These are phyloP conservation scores for Pythium graminicola DNA, from an alignment of 352 stramenopile species.

Conservation along the genomic window DNA sequence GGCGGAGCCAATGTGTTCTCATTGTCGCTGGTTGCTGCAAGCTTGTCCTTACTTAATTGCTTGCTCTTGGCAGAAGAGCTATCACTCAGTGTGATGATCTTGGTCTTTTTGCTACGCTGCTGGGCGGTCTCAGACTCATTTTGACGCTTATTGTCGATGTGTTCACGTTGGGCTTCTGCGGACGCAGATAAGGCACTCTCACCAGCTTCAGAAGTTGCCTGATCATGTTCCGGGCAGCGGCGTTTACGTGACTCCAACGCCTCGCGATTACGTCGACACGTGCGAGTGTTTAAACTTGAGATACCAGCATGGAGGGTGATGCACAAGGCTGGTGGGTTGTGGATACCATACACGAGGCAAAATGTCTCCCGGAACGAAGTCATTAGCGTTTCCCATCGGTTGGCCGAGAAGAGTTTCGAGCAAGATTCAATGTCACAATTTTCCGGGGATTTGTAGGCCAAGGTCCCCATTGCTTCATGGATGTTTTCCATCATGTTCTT, in stretches of 20 bases:
- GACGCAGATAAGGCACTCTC: constrained; percentile 8
- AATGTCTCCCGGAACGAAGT: constrained; percentile 60
- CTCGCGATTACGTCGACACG: constrained; percentile 54
- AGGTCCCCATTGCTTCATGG: constrained; percentile 66
- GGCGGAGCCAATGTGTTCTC: constrained; percentile 26
- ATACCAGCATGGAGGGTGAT: constrained; percentile 60
- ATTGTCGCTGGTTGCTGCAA: constrained; percentile 12
- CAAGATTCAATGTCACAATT: constrained; percentile 58
- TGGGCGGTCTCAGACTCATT: constrained; percentile 11
- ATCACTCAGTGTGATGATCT: constrained; percentile 17
- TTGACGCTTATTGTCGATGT: constrained; percentile 12
- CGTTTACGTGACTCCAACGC: constrained; percentile 19
- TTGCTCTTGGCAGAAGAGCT: background rate
- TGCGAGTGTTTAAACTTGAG: constrained; percentile 67
- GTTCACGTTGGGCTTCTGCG: background rate
- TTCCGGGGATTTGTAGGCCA: constrained; percentile 57
- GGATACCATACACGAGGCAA: constrained; percentile 58
- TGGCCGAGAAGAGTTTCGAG: constrained; percentile 50
- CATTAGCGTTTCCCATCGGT: constrained; percentile 51
- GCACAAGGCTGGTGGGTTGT: constrained; percentile 56
- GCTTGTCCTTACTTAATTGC: constrained; percentile 28
- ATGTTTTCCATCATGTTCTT: constrained; percentile 55
- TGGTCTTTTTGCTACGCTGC: constrained; percentile 43
- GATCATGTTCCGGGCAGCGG: background rate
- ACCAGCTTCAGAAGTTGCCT: background rate